Percentiles rank a stretch among this genome's conserved stretches.
phyloP scores from a whole-genome alignment of 805 yeast species.

The Schwanniomyces pseudopolymorphus region DNA sequence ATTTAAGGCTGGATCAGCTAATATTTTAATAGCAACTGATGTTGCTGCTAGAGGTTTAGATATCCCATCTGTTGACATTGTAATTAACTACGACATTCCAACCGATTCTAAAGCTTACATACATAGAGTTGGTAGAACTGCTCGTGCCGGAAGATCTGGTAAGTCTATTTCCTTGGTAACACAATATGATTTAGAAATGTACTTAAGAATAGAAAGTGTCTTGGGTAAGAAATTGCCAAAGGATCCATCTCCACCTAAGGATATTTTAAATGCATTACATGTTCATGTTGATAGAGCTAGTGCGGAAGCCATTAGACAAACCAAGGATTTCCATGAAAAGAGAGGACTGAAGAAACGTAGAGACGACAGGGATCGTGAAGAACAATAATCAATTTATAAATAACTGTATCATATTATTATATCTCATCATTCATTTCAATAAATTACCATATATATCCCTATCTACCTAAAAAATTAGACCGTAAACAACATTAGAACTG shows the following conservation, averaged over 20 bases:
- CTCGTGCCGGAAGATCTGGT: constrained; percentile 90
- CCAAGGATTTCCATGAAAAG: constrained; percentile 60
- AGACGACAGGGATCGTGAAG: constrained; percentile 39
- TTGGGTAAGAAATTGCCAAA: constrained; percentile 81
- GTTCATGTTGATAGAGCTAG: constrained; percentile 89
- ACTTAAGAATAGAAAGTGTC: constrained; percentile 84
- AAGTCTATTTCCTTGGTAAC: constrained; percentile 86
- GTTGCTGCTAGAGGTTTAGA: constrained; percentile 90
- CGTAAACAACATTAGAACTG: background rate
- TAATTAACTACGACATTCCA: constrained; percentile 76
- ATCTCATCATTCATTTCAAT: constrained; percentile 2
- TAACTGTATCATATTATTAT: constrained; percentile 1
- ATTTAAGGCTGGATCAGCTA: constrained; percentile 69
- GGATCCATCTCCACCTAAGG: constrained; percentile 71
- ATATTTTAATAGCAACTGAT: constrained; percentile 77
- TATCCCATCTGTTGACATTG: constrained; percentile 77
- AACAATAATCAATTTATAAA: constrained; percentile 13
- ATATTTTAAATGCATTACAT: constrained; percentile 72
- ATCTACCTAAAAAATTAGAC: background rate
- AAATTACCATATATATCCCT: background rate
- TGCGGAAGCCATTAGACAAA: constrained; percentile 82
- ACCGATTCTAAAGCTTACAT: constrained; percentile 82
- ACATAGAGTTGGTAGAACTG: constrained; percentile 93
- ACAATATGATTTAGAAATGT: constrained; percentile 90
- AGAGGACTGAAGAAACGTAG: constrained; percentile 15